Conservation (phyloP, 345 rosid species). For the Salix brachista region DNA sequence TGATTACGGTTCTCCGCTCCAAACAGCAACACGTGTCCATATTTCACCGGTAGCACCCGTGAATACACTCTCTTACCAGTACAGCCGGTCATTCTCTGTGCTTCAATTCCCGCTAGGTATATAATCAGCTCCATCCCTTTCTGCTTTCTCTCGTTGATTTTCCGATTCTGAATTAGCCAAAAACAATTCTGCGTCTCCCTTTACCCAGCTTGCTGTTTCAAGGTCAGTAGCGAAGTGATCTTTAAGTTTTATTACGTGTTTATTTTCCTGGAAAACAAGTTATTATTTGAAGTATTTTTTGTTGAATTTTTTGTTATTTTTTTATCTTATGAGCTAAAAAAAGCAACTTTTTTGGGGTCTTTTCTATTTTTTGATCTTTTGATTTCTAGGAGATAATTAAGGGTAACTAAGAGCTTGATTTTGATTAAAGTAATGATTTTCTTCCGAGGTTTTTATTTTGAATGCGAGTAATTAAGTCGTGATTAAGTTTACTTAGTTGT, state of each 20-base stretch:
- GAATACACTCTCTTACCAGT: constrained; percentile 13
- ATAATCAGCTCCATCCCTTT: constrained; percentile 26
- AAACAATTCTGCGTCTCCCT: constrained; percentile 29
- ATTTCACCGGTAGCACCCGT: constrained; percentile 15
- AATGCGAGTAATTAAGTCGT: constrained; percentile 18
- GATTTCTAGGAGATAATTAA: background rate
- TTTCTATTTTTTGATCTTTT: constrained; percentile 21
- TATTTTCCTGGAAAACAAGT: background rate
- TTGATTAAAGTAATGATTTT: constrained; percentile 8
- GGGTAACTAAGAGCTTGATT: background rate
- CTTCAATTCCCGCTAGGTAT: constrained; percentile 52
- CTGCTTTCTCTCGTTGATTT: background rate
- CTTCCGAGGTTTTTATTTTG: constrained; percentile 5
- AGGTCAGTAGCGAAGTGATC: constrained; percentile 28
- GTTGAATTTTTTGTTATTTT: constrained; percentile 9
- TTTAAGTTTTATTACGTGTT: background rate
- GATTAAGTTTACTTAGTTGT: constrained; percentile 13
- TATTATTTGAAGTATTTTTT: background rate
- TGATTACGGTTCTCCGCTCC: constrained; percentile 13
- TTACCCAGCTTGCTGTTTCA: constrained; percentile 31
- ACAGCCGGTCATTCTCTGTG: constrained; percentile 37
- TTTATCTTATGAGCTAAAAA: constrained; percentile 22
- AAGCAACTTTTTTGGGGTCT: constrained; percentile 10
- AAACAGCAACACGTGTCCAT: constrained; percentile 26
- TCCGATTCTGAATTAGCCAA: constrained; percentile 12